Evolutionary conservation across 2,329 filamentous ascomycete species (phyloP), one percentile per base, ranked within the genome.

Genomic region (Exophiala sideris): DNA sequence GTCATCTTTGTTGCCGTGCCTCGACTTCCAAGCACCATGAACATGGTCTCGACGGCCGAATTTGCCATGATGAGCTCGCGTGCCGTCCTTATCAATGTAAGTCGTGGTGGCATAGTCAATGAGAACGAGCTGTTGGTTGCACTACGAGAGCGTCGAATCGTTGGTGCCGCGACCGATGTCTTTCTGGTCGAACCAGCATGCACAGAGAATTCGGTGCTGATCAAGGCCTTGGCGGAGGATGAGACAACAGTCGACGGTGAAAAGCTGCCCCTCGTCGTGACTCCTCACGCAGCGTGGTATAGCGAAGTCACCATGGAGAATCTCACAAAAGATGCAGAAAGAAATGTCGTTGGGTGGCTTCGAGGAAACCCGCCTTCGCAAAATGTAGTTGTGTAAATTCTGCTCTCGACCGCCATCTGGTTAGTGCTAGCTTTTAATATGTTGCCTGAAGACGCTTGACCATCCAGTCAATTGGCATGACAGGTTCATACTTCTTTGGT

Each of bases 261-360:
- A 11, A 40, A 40, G 38, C 21, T 48, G 33, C 46, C 46, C 50
- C 64, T 82, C 48, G 71, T 78, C 1, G 57, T 78, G 36, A 78
- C 70, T 45, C 79, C 78, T 14, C 79, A 82, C 67, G 53, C 79
- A 35, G 79, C 79, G 1, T 82, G 79, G 79, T 75, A 73, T 57
- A 73, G 76, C 1, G 68, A 71, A 41, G 71, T 67, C 58, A 80
- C 76, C 3, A 66, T 76, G 51, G 67, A 70, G 41, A 79, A 75
- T 38, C 70, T 79, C 3, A 11, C n/a, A 11, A 14, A 48, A 32
- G 33, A 20, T 35, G 46, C 38, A n/a, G 39, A 39, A 29, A 35
- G 20, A 3, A 48, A 48, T 21, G 33, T 48, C 20, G 34, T 35
- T 18, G 46, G 46, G 12, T 48, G 46, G 46, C 14, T 20, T 40